Base-by-base conservation (phyloP, 164 flowering plant species). In the Nelumbo lutea region DNA sequence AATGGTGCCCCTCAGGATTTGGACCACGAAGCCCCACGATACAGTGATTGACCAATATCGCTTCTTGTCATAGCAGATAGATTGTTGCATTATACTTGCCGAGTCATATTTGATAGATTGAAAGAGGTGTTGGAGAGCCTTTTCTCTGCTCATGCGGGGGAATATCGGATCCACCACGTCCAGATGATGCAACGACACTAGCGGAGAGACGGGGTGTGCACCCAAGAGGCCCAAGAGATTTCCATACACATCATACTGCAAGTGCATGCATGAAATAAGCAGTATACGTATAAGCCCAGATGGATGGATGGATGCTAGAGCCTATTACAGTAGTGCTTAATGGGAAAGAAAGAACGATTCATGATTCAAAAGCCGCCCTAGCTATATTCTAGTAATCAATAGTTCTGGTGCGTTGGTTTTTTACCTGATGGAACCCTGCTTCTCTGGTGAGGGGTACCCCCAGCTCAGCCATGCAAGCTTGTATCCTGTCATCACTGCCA, bases 171-270 rank as follows among this genome's bases (percentile, higher is more conserved):
- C 90, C 4, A 90, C 90, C 38, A 84, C 85, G 53, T 90, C 96
- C 5, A 90, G 83, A 56, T 90, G 93, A 70, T 90, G 96, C 69
- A 88, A 52, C 0, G 91, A 82, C 40, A 87, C 91, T 39, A 88
- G 77, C 14, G 96, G 93, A 1, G 91, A 66, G 2, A 87, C 84
- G 0, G 96, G 93, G 76, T 90, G 93, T 0, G 93, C 87, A 0
- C 86, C 88, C 1, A 90, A 81, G 27, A 90, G 87, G 3, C 98
- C 98, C 60, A 89, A 82, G n/a, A 89, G 71, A 77, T 87, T 83
- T 44, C 96, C 96, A 60, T 87, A 85, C 39, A 90, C 96, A 78
- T 93, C 96, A 66, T 89, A 88, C 95, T 90, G 94, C 56, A 68
- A 44, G 13, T 40, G 38, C 56, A 42, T 38, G 10, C 9, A 14